Conservation (phyloP, 805 yeast genomes). For the Saturnispora quitensis region DNA sequence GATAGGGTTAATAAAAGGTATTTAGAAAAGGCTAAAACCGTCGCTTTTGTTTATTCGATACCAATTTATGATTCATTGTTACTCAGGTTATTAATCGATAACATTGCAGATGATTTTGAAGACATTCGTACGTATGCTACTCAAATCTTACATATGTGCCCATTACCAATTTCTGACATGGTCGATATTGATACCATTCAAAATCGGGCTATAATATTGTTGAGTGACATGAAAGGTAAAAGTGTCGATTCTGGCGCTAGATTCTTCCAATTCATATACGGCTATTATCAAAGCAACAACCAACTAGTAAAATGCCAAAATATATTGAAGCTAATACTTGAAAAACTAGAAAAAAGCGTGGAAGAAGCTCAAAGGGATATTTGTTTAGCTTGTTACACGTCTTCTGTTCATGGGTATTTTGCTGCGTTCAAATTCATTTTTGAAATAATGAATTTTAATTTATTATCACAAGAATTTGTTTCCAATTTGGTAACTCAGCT, state of each 20-base stretch:
- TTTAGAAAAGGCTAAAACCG: constrained; percentile 34
- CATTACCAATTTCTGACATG: constrained; percentile 23
- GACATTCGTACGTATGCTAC: constrained; percentile 57
- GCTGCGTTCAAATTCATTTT: constrained; percentile 41
- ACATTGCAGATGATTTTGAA: constrained; percentile 61
- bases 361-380: constrained; percentile 29
- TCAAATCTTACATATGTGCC: constrained; percentile 36
- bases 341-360: constrained; percentile 28
- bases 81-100: constrained; percentile 46
- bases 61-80: constrained; percentile 32
- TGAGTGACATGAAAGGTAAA: constrained; percentile 43
- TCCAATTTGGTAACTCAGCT: constrained; percentile 8
- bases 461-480: constrained; percentile 4
- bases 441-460: constrained; percentile 15
- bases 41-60: constrained; percentile 41
- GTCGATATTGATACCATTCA: constrained; percentile 18
- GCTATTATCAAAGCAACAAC: constrained; percentile 23
- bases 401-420: constrained; percentile 63
- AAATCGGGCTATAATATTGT: constrained; percentile 20
- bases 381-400: constrained; percentile 35
- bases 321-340: constrained; percentile 28
- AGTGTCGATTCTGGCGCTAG: constrained; percentile 76
- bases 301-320: constrained; percentile 13
- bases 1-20: constrained; percentile 28
- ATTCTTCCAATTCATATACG: constrained; percentile 43